A percentile compares a stretch with the other conserved stretches of the same genome.
Evolutionary conservation across 768 basidiomycete species (phyloP).

Genomic region (Suillus bovinus): DNA sequence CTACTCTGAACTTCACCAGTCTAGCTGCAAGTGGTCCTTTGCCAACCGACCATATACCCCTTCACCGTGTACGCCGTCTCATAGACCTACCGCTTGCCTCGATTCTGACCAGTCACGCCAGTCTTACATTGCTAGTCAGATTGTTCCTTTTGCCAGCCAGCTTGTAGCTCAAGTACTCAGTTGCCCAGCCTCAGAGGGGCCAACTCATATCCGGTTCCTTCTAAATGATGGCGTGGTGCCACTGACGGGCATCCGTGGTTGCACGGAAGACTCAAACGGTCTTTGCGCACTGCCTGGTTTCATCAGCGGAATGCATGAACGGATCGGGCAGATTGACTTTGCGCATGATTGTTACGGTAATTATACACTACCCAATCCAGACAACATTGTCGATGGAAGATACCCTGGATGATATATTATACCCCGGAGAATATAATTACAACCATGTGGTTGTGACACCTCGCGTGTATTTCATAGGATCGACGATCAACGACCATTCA

Average conservation of each 20-base stretch:
- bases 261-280: slow-evolving; percentile 41
- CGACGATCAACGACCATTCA: too few relatives aligned
- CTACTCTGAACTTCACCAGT: slow-evolving; percentile 46
- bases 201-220: slow-evolving; percentile 42
- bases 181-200: slow-evolving; percentile 31
- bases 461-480: too few relatives aligned
- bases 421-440: not conserved
- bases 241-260: slow-evolving; percentile 44
- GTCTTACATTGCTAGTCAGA: slow-evolving; percentile 42
- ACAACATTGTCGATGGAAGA: slow-evolving; percentile 40
- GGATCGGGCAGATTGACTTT: slow-evolving; percentile 43
- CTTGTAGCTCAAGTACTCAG: slow-evolving; percentile 47
- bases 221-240: slow-evolving; percentile 53
- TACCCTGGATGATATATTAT: slow-evolving; percentile 15
- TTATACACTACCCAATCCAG: slow-evolving; percentile 43
- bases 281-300: slow-evolving; percentile 43
- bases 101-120: slow-evolving; percentile 3
- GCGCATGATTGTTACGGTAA: slow-evolving; percentile 45
- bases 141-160: slow-evolving; percentile 50
- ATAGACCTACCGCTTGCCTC: not conserved
- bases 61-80: slow-evolving; percentile 25
- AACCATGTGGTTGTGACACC: not conserved
- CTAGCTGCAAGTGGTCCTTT: slow-evolving; percentile 43
- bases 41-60: slow-evolving; percentile 37
- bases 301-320: slow-evolving; percentile 36